Evolutionary conservation across 495 filamentous ascomycete species (phyloP), one percentile per base, ranked within the genome.

Genomic region (Aspergillus leporis): DNA sequence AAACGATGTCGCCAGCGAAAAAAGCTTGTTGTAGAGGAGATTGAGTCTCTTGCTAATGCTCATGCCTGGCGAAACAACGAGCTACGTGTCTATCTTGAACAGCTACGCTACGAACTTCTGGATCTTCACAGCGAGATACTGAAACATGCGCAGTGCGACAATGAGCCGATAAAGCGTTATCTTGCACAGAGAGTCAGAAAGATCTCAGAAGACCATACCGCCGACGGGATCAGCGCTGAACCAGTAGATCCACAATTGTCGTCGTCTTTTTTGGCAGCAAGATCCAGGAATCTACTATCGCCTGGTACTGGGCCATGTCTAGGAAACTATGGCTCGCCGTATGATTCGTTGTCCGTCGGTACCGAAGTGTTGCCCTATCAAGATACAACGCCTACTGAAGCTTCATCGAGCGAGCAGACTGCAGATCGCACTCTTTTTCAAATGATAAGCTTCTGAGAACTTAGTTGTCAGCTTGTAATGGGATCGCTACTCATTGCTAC

Each of bases 111-210:
- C 9, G 18, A 21, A 45, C 41, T 45, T 8, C n/a, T 45, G 41
- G 41, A 19, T 19, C 41, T 45, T 9, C 41, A 45, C 41, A 19
- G 18, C n/a, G 41, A 19, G 41, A 45, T 45, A 45, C 9, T 45
- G 41, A 45, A 19, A 14, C 41, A 45, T 9, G n/a, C 41, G n/a
- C 41, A 45, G 3, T 45, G 41, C 6, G 41, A 45, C 14, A 14
- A 45, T 14, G 41, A 45, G 41, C 41, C 41, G n/a, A 45, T 45
- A n/a, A 45, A 45, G 9, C 41, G 41, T 10, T 45, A 45, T 21
- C 5, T 45, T 21, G 2, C 6, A 4, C 41, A 45, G 18, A 45
- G 41, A 9, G 41, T 45, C 8, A 45, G 41, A 19, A 45, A 45
- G 18, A 45, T 45, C n/a, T 45, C 41, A 2, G 41, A 21, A 9